Percentiles rank a stretch among this genome's conserved stretches.
Conservation (phyloP, 1,139 yeast species). For the Saccharomycopsis hybrid region DNA sequence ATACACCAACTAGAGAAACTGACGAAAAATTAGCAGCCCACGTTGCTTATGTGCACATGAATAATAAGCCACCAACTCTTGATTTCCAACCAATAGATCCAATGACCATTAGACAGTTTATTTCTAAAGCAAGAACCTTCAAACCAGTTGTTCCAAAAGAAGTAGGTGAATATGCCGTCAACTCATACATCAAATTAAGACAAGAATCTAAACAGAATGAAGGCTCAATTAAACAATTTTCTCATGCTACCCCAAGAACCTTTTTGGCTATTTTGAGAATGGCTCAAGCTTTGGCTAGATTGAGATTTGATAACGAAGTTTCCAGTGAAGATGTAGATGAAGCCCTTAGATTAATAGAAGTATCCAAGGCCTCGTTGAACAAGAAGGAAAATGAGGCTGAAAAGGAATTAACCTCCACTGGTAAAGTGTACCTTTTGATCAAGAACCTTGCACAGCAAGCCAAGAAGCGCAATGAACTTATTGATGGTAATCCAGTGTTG, state of each 20-base stretch:
- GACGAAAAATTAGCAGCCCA: constrained; percentile 89
- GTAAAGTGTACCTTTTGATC: constrained; percentile 58
- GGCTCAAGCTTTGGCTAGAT: constrained; percentile 90
- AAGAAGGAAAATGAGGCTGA: constrained; percentile 39
- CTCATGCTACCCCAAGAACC: constrained; percentile 94
- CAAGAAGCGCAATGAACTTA: constrained; percentile 40
- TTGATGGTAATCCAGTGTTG: constrained; percentile 24
- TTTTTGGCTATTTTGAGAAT: constrained; percentile 84
- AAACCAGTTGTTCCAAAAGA: constrained; percentile 84
- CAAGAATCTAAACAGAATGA: constrained; percentile 81
- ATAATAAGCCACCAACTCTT: constrained; percentile 63
- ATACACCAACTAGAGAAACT: constrained; percentile 57
- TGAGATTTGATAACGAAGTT: constrained; percentile 73
- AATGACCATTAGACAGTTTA: constrained; percentile 75
- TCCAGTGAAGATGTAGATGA: constrained; percentile 85
- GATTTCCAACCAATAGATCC: constrained; percentile 75
- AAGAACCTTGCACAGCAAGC: constrained; percentile 41
- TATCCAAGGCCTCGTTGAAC: constrained; percentile 75
- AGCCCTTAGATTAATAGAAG: constrained; percentile 80
- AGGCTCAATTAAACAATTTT: constrained; percentile 70
- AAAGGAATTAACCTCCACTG: constrained; percentile 42
- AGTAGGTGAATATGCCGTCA: constrained; percentile 84
- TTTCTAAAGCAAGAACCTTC: constrained; percentile 76
- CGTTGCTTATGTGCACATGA: constrained; percentile 94
- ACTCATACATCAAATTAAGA: constrained; percentile 83